Conservation (phyloP, 1,284 basidiomycete genomes). For the Phylloboletellus chloephorus region DNA sequence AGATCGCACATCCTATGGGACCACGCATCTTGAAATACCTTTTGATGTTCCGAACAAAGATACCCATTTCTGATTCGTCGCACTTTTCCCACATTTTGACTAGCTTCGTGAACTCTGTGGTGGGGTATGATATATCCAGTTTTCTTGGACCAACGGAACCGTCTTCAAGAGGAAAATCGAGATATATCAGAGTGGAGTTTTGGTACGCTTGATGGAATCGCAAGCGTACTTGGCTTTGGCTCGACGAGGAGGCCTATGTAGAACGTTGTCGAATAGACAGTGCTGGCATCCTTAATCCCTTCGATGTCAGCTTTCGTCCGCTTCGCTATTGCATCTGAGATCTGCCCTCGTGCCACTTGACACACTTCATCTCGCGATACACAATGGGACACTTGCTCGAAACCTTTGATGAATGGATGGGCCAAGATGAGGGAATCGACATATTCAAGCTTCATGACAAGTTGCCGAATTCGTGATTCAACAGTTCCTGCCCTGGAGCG, state of each 20-base stretch:
- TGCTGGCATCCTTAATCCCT: constrained; percentile 69
- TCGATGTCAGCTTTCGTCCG: constrained; percentile 79
- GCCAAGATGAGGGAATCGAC: constrained; percentile 88
- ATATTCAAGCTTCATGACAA: constrained; percentile 96
- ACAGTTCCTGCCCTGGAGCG: constrained; percentile 81
- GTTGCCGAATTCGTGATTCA: constrained; percentile 92
- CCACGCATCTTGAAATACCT: constrained; percentile 49
- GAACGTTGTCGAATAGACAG: constrained; percentile 90
- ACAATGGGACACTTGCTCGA: constrained; percentile 85
- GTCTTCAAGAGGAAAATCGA: constrained; percentile 39
- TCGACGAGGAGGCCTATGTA: constrained; percentile 95
- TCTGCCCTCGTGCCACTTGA: constrained; percentile 85
- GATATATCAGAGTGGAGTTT: constrained; percentile 18
- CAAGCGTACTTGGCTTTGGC: constrained; percentile 76
- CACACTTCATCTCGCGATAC: constrained; percentile 82
- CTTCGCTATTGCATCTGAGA: constrained; percentile 65
- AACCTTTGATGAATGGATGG: constrained; percentile 94
- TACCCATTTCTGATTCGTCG: constrained; percentile 90
- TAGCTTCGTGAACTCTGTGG: constrained; percentile 91
- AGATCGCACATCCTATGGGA: constrained; percentile 10
- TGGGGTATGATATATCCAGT: constrained; percentile 96
- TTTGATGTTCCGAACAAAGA: constrained; percentile 91
- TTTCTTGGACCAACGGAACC: constrained; percentile 68
- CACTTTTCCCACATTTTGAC: constrained; percentile 97
- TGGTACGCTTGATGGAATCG: constrained; percentile 10